Evolutionary conservation across 1,139 yeast genomes (phyloP), one percentile per base, ranked within the genome.

Genomic region (Geotrichum cucujoidarum): DNA sequence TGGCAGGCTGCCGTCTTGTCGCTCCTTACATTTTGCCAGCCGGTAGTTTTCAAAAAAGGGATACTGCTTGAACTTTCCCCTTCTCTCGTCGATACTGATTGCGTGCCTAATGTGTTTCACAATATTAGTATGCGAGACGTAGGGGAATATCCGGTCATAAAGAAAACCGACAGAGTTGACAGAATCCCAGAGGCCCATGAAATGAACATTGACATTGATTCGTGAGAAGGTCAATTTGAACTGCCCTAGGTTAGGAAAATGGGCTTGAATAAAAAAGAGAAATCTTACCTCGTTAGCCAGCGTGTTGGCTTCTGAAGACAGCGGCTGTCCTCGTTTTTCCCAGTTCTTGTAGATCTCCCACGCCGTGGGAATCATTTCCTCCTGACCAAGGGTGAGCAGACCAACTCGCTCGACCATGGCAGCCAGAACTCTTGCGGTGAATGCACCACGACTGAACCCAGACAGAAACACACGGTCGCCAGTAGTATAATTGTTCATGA

Each of bases 401-500:
- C 86, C 87, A 8, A 80, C 79, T 45, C 76, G 64, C 54, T 77
- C 82, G 14, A 81, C 65, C 85, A 81, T 78, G 0, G 83, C 83
- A 1, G 80, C 76, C 17, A 81, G 60, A 0, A 81, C 77, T 42
- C 85, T 66, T 0, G 84, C 85, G 3, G 78, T 72, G 59, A 79
- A 80, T 3, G 85, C 81, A 7, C 87, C 87, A 37, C 87, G 69
- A 50, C 85, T 73, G 57, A 76, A 80, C 0, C 88, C 87, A 67
- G 80, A 75, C 57, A 81, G 60, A 54, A 66, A 77, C 6, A 81
- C 72, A 45, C 62, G 67, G 57, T 79, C 85, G 0, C 78, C 81
- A 0, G 62, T 58, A 34, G 63, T 62, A 55, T 77, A 79, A 55
- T 68, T 67, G 27, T 66, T 66, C 70, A 78, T 70, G 37, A 81